Percentiles rank a stretch among this genome's conserved stretches.
phyloP scores from a whole-genome alignment of 805 yeast species.

The Metschnikowia borealis region DNA sequence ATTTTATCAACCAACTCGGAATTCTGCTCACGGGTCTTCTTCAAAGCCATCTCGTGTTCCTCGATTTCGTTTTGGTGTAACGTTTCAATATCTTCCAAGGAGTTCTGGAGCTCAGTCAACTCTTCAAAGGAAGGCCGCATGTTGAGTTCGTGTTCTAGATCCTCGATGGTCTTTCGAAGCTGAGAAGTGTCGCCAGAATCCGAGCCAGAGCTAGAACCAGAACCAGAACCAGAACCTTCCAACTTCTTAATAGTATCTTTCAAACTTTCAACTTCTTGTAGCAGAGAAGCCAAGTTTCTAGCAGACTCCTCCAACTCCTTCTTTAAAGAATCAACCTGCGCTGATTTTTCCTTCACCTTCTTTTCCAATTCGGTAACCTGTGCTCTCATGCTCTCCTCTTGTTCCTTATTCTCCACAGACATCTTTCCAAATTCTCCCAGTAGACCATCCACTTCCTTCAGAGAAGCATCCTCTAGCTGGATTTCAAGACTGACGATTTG shows the following conservation, averaged over 20 bases:
- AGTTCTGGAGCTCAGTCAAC: slow-evolving; percentile 39
- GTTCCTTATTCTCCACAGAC: slow-evolving; percentile 6
- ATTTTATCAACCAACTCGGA: slow-evolving; percentile 19
- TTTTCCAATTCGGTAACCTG: slow-evolving; percentile 6
- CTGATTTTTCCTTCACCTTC: not conserved
- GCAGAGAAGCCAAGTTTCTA: not conserved
- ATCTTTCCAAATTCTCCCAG: slow-evolving; percentile 8
- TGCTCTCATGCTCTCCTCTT: slow-evolving; percentile 5
- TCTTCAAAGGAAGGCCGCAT: slow-evolving; percentile 41
- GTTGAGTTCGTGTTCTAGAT: slow-evolving; percentile 29
- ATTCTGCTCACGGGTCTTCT: slow-evolving; percentile 20
- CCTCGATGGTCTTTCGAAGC: slow-evolving; percentile 18
- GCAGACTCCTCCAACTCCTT: not conserved
- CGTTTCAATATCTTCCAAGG: slow-evolving; percentile 40
- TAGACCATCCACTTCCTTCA: slow-evolving; percentile 4
- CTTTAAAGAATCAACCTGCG: not conserved
- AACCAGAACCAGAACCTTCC: not conserved
- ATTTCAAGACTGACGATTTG: slow-evolving; percentile 15
- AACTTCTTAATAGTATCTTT: not conserved
- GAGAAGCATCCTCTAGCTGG: slow-evolving; percentile 9
- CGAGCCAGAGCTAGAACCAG: too few species aligned
- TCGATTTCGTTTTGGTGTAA: slow-evolving; percentile 34
- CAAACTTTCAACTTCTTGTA: not conserved
- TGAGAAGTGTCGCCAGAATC: not conserved
- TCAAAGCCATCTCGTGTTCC: slow-evolving; percentile 24